Percentiles rank a stretch among this genome's conserved stretches.
Evolutionary conservation across 768 basidiomycete species (phyloP).

Genomic region (Candolleomyces eurysporus): DNA sequence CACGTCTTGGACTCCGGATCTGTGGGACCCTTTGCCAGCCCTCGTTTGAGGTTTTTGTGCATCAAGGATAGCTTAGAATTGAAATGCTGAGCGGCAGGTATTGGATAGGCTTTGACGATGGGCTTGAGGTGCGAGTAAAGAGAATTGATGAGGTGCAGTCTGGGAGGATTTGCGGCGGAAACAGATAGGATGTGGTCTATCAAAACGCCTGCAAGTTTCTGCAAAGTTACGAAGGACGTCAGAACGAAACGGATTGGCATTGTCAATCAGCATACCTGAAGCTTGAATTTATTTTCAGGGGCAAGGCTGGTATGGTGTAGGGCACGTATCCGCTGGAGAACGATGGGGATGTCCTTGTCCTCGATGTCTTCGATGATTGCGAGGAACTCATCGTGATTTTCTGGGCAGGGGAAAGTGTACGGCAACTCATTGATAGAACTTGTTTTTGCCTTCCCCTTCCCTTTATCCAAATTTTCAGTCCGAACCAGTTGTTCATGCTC

Average conservation of each 20-base stretch:
- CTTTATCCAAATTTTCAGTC: conserved; percentile 24
- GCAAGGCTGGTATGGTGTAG: conserved; percentile 92
- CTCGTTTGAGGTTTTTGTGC: conserved; percentile 90
- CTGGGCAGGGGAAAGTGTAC: conserved; percentile 89
- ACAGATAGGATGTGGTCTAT: conserved; percentile 87
- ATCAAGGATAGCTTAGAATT: conserved; percentile 81
- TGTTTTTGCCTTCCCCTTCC: conserved; percentile 32
- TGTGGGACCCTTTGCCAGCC: conserved; percentile 68
- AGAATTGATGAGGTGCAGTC: conserved; percentile 55
- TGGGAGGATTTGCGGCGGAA: conserved; percentile 60
- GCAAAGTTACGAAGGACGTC: conserved; percentile 5
- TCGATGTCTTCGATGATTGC: conserved; percentile 70
- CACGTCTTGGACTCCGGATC: conserved; percentile 72
- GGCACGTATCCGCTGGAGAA: conserved; percentile 87
- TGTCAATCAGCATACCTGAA: conserved; percentile 60
- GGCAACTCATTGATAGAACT: conserved; percentile 64
- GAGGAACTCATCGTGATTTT: conserved; percentile 86
- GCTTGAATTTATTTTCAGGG: conserved; percentile 86
- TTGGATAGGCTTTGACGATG: conserved; percentile 78
- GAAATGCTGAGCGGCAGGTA: conserved; percentile 75
- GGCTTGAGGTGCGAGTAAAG: conserved; percentile 78
- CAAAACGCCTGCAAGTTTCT: conserved; percentile 76
- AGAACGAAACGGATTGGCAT: neutral
- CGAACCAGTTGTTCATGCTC: conserved; percentile 45
- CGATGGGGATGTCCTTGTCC: conserved; percentile 71